Evolutionary conservation across 129 eudicot genomes (phyloP), one percentile per base, ranked within the genome.

Genomic region (Escallonia rubra): DNA sequence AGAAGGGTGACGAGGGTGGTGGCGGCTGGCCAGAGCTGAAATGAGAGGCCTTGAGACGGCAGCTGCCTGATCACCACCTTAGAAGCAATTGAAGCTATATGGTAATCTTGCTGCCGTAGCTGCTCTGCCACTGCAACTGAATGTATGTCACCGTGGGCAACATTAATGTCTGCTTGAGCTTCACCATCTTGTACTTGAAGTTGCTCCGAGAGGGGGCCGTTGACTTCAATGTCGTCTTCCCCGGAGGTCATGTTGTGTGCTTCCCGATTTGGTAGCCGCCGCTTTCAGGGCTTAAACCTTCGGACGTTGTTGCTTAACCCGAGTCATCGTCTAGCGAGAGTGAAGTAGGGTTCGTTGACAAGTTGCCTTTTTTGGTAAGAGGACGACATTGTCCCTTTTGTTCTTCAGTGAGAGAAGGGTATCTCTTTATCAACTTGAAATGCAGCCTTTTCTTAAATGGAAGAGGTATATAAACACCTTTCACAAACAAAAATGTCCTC

Each of bases 11-110:
- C 77, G 50, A 89, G 84, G 11, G 91, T 76, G 46, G 78, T 59
- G 48, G 98, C 95, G 55, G 95, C 96, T 2, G 98, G 98, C 98
- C 98, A 93, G 74, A 89, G 95, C 79, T 93, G 96, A 84, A 89
- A 89, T n/a, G 97, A 85, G 73, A 91, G 78, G 57, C 97, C 97
- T 69, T 78, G 72, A 14, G 93, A 87, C 0, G 96, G 93, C 41
- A 91, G 84, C 49, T 81, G 92, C 0, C 88, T 81, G 76, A 91
- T 87, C 45, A 72, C 64, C 66, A 91, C 59, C 71, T 80, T 61
- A 41, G 94, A 79, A 61, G 72, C 65, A 74, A 88, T 72, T 10
- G 90, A 87, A 2, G 44, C 66, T 51, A 90, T 74, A 77, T 70
- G 45, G 72, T 73, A 84, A 34, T 43, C 72, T 38, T 76, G 76